Conservation (phyloP, 345 rosid species). For the Bruguiera gymnorhiza region DNA sequence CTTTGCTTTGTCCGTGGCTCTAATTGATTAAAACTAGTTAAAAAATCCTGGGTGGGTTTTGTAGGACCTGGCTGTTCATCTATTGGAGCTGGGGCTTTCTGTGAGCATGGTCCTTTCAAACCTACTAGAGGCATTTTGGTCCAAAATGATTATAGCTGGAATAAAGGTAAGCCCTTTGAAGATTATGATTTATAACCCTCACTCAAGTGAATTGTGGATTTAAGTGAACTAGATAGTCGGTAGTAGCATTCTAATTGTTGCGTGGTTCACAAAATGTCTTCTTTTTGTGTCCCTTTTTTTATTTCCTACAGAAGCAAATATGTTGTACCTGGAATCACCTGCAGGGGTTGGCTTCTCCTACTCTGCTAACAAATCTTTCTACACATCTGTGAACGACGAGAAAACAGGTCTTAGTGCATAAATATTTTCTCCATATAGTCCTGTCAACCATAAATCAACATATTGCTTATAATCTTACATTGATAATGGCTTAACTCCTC, state of each 20-base stretch:
- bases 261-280: not conserved
- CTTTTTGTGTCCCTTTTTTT: no score
- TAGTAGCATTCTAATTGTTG: not conserved
- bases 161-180: slow-evolving; percentile 13
- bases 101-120: slow-evolving; percentile 31
- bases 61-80: slow-evolving; percentile 33
- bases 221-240: no score
- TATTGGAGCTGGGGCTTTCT: slow-evolving; percentile 27
- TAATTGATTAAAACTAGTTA: not conserved
- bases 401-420: slow-evolving; percentile 15
- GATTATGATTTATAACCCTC: no score
- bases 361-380: slow-evolving; percentile 23
- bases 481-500: not conserved
- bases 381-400: slow-evolving; percentile 15
- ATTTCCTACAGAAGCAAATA: slow-evolving; percentile 22
- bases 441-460: not conserved
- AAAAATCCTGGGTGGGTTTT: slow-evolving; percentile 3
- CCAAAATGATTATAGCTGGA: slow-evolving; percentile 24
- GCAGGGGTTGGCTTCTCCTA: slow-evolving; percentile 33
- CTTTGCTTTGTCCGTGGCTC: not conserved
- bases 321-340: slow-evolving; percentile 26
- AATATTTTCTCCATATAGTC: not conserved
- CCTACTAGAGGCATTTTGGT: slow-evolving; percentile 17
- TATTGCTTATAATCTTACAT: not conserved
- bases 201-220: no score